Base-by-base conservation (phyloP, 208 protist species). In the Leishmania major region DNA sequence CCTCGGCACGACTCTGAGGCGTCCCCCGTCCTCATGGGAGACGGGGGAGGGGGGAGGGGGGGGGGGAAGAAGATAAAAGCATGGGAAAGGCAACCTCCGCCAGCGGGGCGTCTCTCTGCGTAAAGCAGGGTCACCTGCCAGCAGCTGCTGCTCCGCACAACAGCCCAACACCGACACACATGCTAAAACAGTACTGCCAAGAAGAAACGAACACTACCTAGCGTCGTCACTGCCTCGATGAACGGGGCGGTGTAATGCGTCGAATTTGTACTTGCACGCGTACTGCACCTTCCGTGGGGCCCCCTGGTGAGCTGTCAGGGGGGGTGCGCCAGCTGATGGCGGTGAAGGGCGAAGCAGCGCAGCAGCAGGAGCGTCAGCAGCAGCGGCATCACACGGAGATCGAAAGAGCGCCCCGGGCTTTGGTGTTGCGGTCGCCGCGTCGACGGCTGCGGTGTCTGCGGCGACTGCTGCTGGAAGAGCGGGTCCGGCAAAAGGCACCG, bases 231-330 rank as follows among this genome's bases (percentile, higher is more conserved):
- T n/a, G 57, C 59, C 43, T 75, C 13, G 37, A 76, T 25, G 64
- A 79, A 25, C 78, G 82, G 0, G 77, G n/a, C 47, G 78, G 78
- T 74, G 81, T 35, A 82, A 66, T 47, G 71, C 28, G 47, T 79
- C 69, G 47, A 86, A 79, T 66, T 86, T 86, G 82, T 86, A 86
- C 78, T 76, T 81, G 82, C 70, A 82, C 19, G 64, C 72, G 64
- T 86, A 86, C 45, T 82, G 70, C 70, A 86, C 62, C 62, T 47
- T 71, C 15, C 43, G 77, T 25, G 17, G 40, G 17, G 60, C 64
- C 31, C 15, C 45, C 60, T 6, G 28, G 57, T 74, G 69, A 55
- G 31, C 28, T 28, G 59, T 8, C 22, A 62, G 51, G 7, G n/a
- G 69, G 31, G 70, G 19, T 11, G 47, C 43, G 0, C 49, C 45